A percentile compares a stretch with the other conserved stretches of the same genome.
phyloP scores from a whole-genome alignment of 2,329 filamentous ascomycete species.

The Raffaelea arxii region DNA sequence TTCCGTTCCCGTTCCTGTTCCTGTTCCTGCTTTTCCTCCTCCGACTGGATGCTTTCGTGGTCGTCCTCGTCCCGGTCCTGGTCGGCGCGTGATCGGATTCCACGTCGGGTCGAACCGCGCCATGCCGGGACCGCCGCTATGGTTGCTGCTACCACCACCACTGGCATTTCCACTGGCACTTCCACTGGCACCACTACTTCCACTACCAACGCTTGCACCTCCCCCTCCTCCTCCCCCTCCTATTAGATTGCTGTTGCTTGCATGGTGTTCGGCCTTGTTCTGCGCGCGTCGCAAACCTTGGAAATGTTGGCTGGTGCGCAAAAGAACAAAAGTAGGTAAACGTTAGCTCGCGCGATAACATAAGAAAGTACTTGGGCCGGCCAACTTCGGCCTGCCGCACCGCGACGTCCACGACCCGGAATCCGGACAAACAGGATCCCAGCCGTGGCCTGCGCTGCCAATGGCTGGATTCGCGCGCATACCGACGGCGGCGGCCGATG shows the following conservation, averaged over 20 bases:
- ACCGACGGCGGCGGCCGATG: neutral
- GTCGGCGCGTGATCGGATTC: conserved; percentile 51
- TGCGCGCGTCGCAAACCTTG: conserved; percentile 47
- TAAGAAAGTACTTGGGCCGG: conserved; percentile 4
- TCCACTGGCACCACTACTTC: too few species aligned
- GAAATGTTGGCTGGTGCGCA: conserved; percentile 43
- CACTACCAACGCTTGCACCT: too few species aligned
- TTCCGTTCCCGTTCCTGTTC: neutral
- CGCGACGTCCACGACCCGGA: neutral
- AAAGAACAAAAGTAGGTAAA: neutral
- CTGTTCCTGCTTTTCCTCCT: conserved; percentile 6
- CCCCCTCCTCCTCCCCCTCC: too few species aligned
- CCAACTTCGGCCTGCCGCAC: neutral
- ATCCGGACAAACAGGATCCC: neutral
- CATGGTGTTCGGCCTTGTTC: conserved; percentile 37
- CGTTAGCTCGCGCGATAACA: conserved; percentile 1
- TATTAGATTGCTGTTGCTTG: too few species aligned
- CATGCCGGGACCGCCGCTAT: conserved; percentile 15
- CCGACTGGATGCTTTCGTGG: conserved; percentile 34
- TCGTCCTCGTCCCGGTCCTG: conserved; percentile 46
- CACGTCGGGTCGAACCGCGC: conserved; percentile 38
- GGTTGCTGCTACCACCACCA: too few species aligned
- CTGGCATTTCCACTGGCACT: too few species aligned
- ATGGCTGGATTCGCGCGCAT: too few species aligned
- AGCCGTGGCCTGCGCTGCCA: neutral